Base-by-base conservation (phyloP, 495 filamentous ascomycete species). In the Beverwykella pulmonaria region DNA sequence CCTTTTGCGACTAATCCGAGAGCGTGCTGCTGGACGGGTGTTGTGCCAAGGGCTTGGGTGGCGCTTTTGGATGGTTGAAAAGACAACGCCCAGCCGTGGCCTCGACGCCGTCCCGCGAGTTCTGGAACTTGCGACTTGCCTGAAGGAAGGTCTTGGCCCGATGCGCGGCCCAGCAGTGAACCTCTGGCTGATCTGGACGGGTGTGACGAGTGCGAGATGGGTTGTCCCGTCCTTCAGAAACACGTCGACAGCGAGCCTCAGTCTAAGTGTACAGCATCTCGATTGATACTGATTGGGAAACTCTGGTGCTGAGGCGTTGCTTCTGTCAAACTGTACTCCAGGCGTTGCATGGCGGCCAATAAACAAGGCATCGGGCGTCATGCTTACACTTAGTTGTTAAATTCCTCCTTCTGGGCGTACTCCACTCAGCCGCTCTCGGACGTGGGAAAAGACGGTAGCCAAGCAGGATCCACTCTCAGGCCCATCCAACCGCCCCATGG, bases 31-130 rank as follows among this genome's bases (percentile, higher is more conserved):
- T 47, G 12, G 15, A 19, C 19, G 27, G 63, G 59, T 49, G 65
- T 62, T 4, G 9, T 63, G 67, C 67, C 67, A 69, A 69, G 67
- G 60, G 25, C 65, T 69, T 69, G 61, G 60, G 67, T 65, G 67
- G 67, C 67, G 67, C 44, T 69, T 69, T 69, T 57, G 54, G 54
- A 56, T 48, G 61, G 54, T 30, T 39, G 36, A 29, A 1, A 39
- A 48, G 53, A 56, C 39, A 54, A 60, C 60, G 67, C 67, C 67
- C 53, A 69, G 67, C 25, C 32, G 20, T 29, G 30, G 1, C 12
- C 52, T 46, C 53, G 23, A 59, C 67, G 67, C 49, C 61, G 55
- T 63, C 67, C 55, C 60, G 53, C 50, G 41, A 27, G 55, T 69
- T 69, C 67, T 64, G 55, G 67, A 69, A 69, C 67, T 6, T 20